Percentiles rank a stretch among this genome's conserved stretches.
Evolutionary conservation across 805 yeast genomes (phyloP).

Genomic region (Candida railenensis): DNA sequence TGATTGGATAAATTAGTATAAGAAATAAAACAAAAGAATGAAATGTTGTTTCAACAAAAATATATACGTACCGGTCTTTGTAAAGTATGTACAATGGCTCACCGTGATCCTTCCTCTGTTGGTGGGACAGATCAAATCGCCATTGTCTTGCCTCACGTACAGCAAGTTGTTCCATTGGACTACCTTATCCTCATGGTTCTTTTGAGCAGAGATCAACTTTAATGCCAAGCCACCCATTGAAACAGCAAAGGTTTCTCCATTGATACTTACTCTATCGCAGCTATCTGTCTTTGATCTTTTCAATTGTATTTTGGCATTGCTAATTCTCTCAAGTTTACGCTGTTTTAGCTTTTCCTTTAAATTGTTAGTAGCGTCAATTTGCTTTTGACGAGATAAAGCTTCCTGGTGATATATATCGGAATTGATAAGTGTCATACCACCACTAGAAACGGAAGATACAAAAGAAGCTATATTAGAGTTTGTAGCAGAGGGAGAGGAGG

Average conservation of each 20-base stretch:
- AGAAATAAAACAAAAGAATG: not conserved
- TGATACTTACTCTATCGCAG: constrained; percentile 45
- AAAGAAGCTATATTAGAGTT: constrained; percentile 11
- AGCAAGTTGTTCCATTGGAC: constrained; percentile 29
- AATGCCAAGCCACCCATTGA: constrained; percentile 39
- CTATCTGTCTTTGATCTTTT: constrained; percentile 38
- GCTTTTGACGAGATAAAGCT: constrained; percentile 5
- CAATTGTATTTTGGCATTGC: constrained; percentile 6
- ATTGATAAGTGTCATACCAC: constrained; percentile 40
- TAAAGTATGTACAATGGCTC: constrained; percentile 34
- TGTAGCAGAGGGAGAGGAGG: not conserved
- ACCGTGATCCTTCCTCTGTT: constrained; percentile 2
- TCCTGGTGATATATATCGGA: constrained; percentile 34
- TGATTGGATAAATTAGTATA: not conserved
- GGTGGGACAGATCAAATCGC: constrained; percentile 20
- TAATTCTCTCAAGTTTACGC: constrained; percentile 3
- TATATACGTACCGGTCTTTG: constrained; percentile 35
- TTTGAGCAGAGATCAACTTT: constrained; percentile 27
- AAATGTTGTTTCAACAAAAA: too few relatives aligned
- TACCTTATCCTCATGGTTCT: constrained; percentile 13
- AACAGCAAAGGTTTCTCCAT: constrained; percentile 45
- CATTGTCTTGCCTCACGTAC: constrained; percentile 25
- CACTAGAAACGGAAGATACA: constrained; percentile 26
- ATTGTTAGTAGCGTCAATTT: constrained; percentile 1
- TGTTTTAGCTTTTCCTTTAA: constrained; percentile 3